Base-by-base conservation (phyloP, 2,329 filamentous ascomycete genomes). In the Neonectria sp. region DNA sequence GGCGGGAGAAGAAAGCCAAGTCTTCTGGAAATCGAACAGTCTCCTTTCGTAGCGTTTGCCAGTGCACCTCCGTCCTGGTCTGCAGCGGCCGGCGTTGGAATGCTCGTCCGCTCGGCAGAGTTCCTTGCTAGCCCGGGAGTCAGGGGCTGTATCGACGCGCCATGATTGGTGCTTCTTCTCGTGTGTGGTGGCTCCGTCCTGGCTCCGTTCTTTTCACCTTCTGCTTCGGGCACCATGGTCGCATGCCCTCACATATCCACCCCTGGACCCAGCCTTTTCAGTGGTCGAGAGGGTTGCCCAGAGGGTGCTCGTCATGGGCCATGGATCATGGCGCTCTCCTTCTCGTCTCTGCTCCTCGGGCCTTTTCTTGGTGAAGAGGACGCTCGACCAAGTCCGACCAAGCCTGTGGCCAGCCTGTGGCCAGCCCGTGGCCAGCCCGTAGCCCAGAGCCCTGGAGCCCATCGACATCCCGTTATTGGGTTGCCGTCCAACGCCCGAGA, bases 171-270 rank as follows among this genome's bases (percentile, higher is more conserved):
- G 76, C 69, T 68, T 65, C 52, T 68, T 62, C 57, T 71, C 67
- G 71, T 70, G 70, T 71, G 71, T 74, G 76, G 77, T 78, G 77
- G 73, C 74, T 76, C 73, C 71, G 68, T 65, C 65, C 40, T 43
- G 40, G 40, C 40, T 43, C 40, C 17, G 40, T 45, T 24, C 70
- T 75, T 74, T 76, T 71, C 76, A 80, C 79, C 79, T 80, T 80
- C 79, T 80, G 63, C 70, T 80, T 79, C 71, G 72, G 79, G 78
- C 68, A 69, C 68, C 63, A 74, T 73, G 74, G 78, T 80, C 74
- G 77, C 75, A 79, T 79, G 74, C 73, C 74, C 76, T 71, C 73
- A 71, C 73, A 75, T 73, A 71, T 72, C 74, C 67, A 69, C 72
- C 72, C 70, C 71, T 73, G 75, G 58, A 69, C 43, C 15, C 70